phyloP scores from a whole-genome alignment of 2,329 filamentous ascomycete species.

The Sclerotinia glacialis region DNA sequence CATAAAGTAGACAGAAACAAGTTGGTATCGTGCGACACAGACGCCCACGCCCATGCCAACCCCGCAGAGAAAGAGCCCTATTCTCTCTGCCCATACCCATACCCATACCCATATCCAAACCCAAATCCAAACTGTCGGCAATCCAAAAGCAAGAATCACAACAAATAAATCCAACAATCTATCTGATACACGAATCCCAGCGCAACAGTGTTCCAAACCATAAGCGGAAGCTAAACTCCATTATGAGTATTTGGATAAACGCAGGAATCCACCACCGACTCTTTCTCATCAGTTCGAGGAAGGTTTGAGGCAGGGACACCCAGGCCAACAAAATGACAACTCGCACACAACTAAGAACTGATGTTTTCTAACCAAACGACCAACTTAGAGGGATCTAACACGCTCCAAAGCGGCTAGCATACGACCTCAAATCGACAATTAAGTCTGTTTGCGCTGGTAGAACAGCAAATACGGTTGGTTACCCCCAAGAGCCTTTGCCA shows the following conservation, averaged over 20 bases:
- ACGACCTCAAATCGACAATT: constrained; percentile 7
- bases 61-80: neutral
- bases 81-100: neutral
- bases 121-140: neutral
- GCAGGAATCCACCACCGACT: neutral
- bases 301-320: constrained; percentile 1
- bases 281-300: constrained; percentile 1
- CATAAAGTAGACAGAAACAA: constrained; percentile 1
- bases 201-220: constrained; percentile 5
- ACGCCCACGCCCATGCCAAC: neutral
- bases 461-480: constrained; percentile 21
- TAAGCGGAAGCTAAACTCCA: constrained; percentile 3
- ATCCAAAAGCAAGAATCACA: constrained; percentile 2
- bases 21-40: constrained; percentile 7
- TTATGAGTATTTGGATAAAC: neutral
- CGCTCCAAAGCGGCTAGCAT: neutral
- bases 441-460: constrained; percentile 21
- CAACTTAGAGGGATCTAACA: constrained; percentile 13
- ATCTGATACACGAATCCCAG: neutral
- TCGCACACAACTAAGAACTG: constrained; percentile 3
- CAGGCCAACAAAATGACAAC: constrained; percentile 7
- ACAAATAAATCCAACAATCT: constrained; percentile 3
- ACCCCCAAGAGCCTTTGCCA: constrained; percentile 26
- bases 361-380: constrained; percentile 5
- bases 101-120: too few species aligned